phyloP scores from a whole-genome alignment of 2,329 filamentous ascomycete species.

The Coleophoma eucalyptorum region DNA sequence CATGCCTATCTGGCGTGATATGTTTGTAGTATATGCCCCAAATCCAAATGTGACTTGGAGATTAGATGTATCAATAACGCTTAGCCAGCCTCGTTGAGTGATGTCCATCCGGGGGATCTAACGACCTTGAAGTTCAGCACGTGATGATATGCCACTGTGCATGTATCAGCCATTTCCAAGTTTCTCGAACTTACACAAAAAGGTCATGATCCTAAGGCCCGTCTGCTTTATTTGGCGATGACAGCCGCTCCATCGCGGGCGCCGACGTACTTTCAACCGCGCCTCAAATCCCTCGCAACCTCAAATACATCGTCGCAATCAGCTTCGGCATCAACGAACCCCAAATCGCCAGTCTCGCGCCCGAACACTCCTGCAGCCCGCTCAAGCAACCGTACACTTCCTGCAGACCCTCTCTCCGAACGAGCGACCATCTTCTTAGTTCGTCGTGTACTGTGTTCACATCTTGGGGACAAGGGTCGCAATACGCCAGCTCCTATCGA shows the following conservation, averaged over 20 bases:
- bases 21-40: too few relatives aligned
- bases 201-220: neutral
- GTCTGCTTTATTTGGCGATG: neutral
- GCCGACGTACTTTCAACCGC: conserved; percentile 20
- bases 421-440: conserved; percentile 78
- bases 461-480: conserved; percentile 55
- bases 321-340: conserved; percentile 8
- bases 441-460: conserved; percentile 78
- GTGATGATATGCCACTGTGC: neutral
- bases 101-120: too few relatives aligned
- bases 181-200: neutral
- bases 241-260: conserved; percentile 1
- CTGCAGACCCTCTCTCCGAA: conserved; percentile 61
- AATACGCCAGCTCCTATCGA: conserved; percentile 60
- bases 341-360: conserved; percentile 10
- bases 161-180: neutral
- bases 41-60: too few relatives aligned
- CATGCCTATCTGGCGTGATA: too few relatives aligned
- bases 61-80: too few relatives aligned
- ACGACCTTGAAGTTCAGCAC: neutral
- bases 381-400: conserved; percentile 26
- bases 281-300: conserved; percentile 31
- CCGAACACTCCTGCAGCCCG: conserved; percentile 16
- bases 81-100: too few relatives aligned
- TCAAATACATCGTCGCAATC: conserved; percentile 18